Evolutionary conservation across 139 green algal genomes (phyloP), one percentile per base, ranked within the genome.

Genomic region (Mesotaenium endlicherianum): DNA sequence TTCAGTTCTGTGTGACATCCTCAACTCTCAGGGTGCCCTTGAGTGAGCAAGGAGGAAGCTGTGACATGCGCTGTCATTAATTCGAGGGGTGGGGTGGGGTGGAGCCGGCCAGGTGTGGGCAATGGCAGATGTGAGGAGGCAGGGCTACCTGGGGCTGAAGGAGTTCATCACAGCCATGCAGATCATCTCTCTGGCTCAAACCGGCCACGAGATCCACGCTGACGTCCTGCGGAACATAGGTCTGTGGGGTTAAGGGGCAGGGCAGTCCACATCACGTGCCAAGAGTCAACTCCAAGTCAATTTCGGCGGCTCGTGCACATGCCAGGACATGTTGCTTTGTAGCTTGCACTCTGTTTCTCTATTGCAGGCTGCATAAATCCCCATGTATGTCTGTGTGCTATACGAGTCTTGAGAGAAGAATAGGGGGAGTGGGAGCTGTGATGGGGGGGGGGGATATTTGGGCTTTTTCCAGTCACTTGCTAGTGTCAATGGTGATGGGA

Each of bases 91-190:
- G 57, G 17, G 11, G 16, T 1, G 1, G 53, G 57, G 34, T 20
- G n/a, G 1, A 30, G 57, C 17, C 17, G 50, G 6, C 39, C 87
- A 91, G 86, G 90, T 93, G 1, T 95, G 92, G 92, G 84, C 88
- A 0, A 31, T 92, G 30, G 76, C 92, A 31, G 92, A 95, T 82
- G 81, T 58, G 60, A 75, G 36, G 47, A 80, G 91, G 6, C 83
- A 88, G 39, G 95, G 95, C 34, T 98, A 91, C 85, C 87, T 98
- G 67, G 93, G 97, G 86, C 55, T 92, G 0, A 44, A 80, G 64
- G 84, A 89, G 11, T 98, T 98, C 88, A 85, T 85, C 36, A 40
- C 50, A 16, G 80, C 80, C 0, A 86, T 86, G 80, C 71, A 40
- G 53, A 42, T 86, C 20, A 86, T 86, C 53, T 42, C 64, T 8